A percentile compares a stretch with the other conserved stretches of the same genome.
These are phyloP conservation scores for Irineochytrium annulatum DNA, from an alignment of 192 early-diverging fungal species.

Conservation along the genomic window DNA sequence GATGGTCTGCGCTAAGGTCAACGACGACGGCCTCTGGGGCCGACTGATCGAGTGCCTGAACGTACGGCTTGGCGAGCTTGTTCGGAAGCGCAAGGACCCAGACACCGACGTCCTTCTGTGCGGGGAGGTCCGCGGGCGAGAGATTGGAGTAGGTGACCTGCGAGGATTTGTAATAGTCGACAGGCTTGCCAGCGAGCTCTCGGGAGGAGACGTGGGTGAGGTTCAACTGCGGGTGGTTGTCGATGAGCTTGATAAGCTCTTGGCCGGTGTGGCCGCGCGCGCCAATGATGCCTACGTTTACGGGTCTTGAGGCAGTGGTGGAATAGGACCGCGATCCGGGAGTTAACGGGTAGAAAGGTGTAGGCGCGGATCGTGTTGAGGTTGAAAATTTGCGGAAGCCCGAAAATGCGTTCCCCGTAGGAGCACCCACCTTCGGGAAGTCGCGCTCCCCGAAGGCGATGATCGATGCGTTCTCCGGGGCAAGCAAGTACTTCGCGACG, in stretches of 20 bases:
- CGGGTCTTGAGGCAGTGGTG: not conserved
- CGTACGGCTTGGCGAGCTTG: slow-evolving; percentile 89
- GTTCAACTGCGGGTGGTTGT: slow-evolving; percentile 79
- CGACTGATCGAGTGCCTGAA: slow-evolving; percentile 56
- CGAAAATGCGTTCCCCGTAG: not conserved
- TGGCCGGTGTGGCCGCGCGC: slow-evolving; percentile 96
- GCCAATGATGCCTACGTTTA: slow-evolving; percentile 87
- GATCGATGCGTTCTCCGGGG: slow-evolving; percentile 11
- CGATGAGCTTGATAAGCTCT: slow-evolving; percentile 87
- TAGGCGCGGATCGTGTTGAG: not conserved
- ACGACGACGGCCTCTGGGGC: slow-evolving; percentile 65
- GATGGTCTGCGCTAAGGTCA: slow-evolving; percentile 91
- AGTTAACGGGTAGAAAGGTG: not conserved
- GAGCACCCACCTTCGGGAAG: not conserved
- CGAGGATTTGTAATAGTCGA: slow-evolving; percentile 70
- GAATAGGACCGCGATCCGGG: not conserved
- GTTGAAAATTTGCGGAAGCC: slow-evolving; percentile 17
- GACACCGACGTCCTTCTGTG: slow-evolving; percentile 57
- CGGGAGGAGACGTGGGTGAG: slow-evolving; percentile 89
- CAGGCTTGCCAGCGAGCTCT: slow-evolving; percentile 84
- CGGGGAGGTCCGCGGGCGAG: slow-evolving; percentile 58
- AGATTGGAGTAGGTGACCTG: slow-evolving; percentile 77
- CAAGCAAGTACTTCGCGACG: slow-evolving; percentile 43
- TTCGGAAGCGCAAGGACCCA: slow-evolving; percentile 99
- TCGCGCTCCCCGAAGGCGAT: slow-evolving; percentile 1